Conservation (phyloP, 2,329 filamentous ascomycete species). For the Pseudopyricularia javanii region DNA sequence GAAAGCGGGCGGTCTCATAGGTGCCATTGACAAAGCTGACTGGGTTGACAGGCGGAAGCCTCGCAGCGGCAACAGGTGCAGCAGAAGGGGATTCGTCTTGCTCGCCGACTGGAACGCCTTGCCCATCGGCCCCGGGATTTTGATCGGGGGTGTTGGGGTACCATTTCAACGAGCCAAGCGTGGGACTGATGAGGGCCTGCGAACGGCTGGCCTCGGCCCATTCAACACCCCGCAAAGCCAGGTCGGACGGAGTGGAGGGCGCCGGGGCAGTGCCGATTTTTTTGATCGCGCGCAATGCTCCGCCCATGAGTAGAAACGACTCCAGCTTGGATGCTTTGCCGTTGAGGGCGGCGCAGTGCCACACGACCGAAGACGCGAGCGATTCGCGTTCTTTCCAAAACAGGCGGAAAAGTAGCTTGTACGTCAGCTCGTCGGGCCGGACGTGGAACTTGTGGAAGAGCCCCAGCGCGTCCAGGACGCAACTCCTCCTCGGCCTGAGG, state of each 20-base stretch:
- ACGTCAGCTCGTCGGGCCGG: constrained; percentile 18
- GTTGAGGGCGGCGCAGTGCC: constrained; percentile 17
- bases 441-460: constrained; percentile 8
- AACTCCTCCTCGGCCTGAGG: constrained; percentile 9
- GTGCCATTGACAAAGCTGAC: no score
- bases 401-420: constrained; percentile 23
- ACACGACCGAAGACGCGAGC: constrained; percentile 17
- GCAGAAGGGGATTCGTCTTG: no score
- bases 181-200: background rate
- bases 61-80: no score
- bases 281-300: background rate
- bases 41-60: no score
- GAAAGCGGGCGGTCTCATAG: background rate
- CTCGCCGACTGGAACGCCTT: no score
- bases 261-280: background rate
- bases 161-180: background rate
- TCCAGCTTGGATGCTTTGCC: background rate
- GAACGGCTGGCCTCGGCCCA: background rate
- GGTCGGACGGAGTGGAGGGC: background rate
- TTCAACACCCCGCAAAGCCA: no score
- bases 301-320: background rate
- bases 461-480: constrained; percentile 11
- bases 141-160: no score
- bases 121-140: no score
- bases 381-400: constrained; percentile 19